These are phyloP conservation scores for Lentinula lateritia DNA, from an alignment of 768 basidiomycete species.

Conservation along the genomic window DNA sequence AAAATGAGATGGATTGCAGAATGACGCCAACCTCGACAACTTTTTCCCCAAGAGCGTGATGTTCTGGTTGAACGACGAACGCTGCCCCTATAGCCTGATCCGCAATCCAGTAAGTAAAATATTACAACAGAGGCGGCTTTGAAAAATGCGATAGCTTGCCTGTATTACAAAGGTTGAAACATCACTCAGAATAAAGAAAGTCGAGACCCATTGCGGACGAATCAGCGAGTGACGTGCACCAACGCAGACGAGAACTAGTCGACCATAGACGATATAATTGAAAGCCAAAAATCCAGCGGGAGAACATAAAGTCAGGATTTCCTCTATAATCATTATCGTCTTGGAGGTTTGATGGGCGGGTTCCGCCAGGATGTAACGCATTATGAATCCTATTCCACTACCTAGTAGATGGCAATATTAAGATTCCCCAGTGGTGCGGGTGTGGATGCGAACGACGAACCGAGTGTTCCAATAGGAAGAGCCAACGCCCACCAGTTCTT, in stretches of 20 bases:
- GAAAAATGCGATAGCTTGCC: constrained; percentile 6
- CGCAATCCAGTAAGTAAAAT: neutral
- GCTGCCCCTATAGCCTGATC: constrained; percentile 18
- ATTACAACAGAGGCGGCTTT: too few relatives aligned
- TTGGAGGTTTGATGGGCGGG: constrained; percentile 15
- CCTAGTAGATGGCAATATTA: constrained; percentile 7
- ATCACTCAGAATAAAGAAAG: constrained; percentile 22
- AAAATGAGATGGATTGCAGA: constrained; percentile 20
- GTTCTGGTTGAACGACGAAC: constrained; percentile 9
- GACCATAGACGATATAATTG: constrained; percentile 26
- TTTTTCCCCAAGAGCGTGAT: constrained; percentile 8
- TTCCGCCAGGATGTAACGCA: constrained; percentile 14
- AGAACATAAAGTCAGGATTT: constrained; percentile 18
- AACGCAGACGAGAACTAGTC: constrained; percentile 15
- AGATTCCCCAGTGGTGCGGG: too few relatives aligned
- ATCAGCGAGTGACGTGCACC: constrained; percentile 16
- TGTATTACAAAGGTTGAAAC: constrained; percentile 21
- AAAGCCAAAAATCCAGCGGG: constrained; percentile 26
- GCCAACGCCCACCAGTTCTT: constrained; percentile 25
- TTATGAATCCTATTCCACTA: constrained; percentile 15
- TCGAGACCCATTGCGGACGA: constrained; percentile 17
- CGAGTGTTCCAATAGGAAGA: constrained; percentile 22
- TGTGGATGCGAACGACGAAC: constrained; percentile 6
- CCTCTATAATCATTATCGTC: constrained; percentile 12
- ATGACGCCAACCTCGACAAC: constrained; percentile 20